These are phyloP conservation scores for Trametes sp. DNA, from an alignment of 1,284 basidiomycete genomes.

Conservation along the genomic window DNA sequence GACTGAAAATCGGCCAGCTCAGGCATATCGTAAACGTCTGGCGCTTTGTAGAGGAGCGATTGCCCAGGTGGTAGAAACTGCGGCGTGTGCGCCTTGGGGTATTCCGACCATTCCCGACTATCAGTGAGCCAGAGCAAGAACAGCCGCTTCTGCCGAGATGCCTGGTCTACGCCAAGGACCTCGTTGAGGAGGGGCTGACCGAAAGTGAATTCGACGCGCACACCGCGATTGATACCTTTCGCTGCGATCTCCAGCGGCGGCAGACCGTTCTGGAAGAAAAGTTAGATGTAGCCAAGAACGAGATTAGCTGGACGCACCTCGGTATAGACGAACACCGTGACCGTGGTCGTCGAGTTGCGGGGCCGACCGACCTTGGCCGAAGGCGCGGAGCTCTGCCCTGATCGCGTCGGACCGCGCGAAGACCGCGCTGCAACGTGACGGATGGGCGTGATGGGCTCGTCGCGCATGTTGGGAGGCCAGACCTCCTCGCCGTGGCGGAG, in stretches of 20 bases:
- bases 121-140: not conserved
- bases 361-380: not conserved
- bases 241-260: not conserved
- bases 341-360: not conserved
- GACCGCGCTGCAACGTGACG: not conserved
- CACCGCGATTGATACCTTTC: not conserved
- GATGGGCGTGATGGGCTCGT: not conserved
- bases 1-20: not conserved
- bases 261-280: not conserved
- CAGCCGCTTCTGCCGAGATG: not conserved
- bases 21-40: not conserved
- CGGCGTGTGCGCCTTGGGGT: not conserved
- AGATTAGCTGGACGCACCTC: not conserved
- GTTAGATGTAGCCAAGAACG: not conserved
- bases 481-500: not conserved
- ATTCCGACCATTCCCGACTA: not conserved
- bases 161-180: not conserved
- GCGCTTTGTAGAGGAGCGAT: not conserved
- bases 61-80: not conserved
- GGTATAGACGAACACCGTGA: not conserved
- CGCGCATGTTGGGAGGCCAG: not conserved
- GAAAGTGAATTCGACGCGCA: not conserved
- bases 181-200: not conserved
- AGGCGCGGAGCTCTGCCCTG: too few species aligned
- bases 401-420: not conserved